Evolutionary conservation across 176 grass and related monocot species (phyloP).

Genomic region (Secale cereale): DNA sequence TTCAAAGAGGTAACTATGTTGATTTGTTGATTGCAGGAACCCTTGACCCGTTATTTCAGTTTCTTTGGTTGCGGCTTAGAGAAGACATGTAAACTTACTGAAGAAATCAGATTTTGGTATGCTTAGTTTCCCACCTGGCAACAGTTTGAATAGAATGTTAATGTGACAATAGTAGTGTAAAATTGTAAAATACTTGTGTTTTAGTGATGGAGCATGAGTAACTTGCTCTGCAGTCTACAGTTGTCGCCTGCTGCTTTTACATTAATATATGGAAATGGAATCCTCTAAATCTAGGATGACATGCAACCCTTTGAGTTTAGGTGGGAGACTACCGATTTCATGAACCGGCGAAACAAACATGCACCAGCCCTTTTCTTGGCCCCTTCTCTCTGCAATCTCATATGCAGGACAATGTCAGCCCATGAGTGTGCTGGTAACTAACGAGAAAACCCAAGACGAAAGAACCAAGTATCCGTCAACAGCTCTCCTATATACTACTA

Average conservation of each 20-base stretch:
- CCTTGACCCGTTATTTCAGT: slow-evolving; percentile 11
- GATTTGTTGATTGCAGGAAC: slow-evolving; percentile 30
- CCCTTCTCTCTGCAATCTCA: slow-evolving; percentile 15
- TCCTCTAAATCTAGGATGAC: slow-evolving; percentile 3
- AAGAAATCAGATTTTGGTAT: slow-evolving; percentile 54
- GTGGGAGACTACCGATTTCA: neutral
- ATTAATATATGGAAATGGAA: slow-evolving; percentile 3
- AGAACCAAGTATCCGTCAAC: neutral
- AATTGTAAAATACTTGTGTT: slow-evolving; percentile 40
- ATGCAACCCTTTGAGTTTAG: neutral
- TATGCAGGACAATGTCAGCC: slow-evolving; percentile 37
- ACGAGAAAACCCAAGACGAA: slow-evolving; percentile 19
- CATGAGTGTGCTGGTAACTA: slow-evolving; percentile 7
- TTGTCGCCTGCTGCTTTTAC: slow-evolving; percentile 18
- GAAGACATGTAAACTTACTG: slow-evolving; percentile 45
- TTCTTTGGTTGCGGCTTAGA: slow-evolving; percentile 41
- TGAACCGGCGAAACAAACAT: slow-evolving; percentile 10
- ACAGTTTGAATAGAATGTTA: slow-evolving; percentile 35
- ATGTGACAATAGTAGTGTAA: slow-evolving; percentile 48
- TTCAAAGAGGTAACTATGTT: neutral
- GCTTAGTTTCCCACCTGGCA: slow-evolving; percentile 13
- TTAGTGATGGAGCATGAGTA: slow-evolving; percentile 33
- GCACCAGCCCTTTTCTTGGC: neutral
- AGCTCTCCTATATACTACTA: neutral
- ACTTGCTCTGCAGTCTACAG: slow-evolving; percentile 22